Evolutionary conservation across 495 filamentous ascomycete genomes (phyloP).

Genomic region (Cryomyces minteri): DNA sequence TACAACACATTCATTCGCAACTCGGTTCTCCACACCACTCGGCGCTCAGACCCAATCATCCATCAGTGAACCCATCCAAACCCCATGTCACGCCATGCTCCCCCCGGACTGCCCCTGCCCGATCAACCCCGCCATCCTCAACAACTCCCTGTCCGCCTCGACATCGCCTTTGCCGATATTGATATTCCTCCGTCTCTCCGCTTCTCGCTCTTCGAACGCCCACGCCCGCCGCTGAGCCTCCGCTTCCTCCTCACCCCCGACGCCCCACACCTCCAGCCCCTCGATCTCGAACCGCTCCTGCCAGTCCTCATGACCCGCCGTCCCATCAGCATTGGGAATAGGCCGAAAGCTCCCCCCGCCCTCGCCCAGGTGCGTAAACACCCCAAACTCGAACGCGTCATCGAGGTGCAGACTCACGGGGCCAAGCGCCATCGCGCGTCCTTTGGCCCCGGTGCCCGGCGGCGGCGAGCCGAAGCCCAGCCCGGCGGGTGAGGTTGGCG

Average conservation of each 20-base stretch:
- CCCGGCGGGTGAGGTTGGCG: conserved; percentile 33
- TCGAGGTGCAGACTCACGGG: conserved; percentile 48
- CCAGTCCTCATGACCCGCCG: conserved; percentile 28
- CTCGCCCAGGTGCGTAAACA: conserved; percentile 46
- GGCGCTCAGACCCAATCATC: too few species aligned
- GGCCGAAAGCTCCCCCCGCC: conserved; percentile 46
- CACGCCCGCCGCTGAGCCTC: conserved; percentile 57
- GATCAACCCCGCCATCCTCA: conserved; percentile 78
- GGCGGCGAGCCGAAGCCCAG: conserved; percentile 46
- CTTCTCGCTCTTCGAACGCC: conserved; percentile 80
- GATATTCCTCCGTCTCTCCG: conserved; percentile 56
- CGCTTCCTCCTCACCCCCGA: conserved; percentile 45
- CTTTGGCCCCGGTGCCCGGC: conserved; percentile 24
- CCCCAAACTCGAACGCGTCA: conserved; percentile 50
- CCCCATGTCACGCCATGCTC: conserved; percentile 31
- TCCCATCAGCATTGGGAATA: conserved; percentile 5
- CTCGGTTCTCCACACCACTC: too few species aligned
- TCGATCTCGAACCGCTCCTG: conserved; percentile 66
- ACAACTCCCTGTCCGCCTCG: conserved; percentile 60
- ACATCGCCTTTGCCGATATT: conserved; percentile 59
- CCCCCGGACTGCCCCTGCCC: conserved; percentile 55
- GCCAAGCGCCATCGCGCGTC: conserved; percentile 28
- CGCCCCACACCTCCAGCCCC: conserved; percentile 62
- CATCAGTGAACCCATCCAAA: not conserved
- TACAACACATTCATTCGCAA: too few species aligned